Percentiles rank a stretch among this genome's conserved stretches.
phyloP scores from a whole-genome alignment of 1,139 yeast genomes.

The Pichia sp. region DNA sequence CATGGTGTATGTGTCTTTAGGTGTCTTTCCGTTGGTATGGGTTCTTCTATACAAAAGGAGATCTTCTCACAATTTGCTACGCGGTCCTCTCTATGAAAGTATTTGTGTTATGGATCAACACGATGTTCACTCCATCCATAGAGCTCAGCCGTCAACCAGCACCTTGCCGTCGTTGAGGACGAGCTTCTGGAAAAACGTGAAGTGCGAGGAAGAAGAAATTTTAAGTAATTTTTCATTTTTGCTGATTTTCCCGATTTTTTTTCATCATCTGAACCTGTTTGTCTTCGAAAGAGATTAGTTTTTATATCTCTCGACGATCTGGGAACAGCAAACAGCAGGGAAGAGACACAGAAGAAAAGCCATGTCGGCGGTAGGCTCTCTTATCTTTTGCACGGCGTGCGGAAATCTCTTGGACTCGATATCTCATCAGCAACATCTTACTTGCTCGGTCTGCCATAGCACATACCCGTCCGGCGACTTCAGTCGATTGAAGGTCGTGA shows the following conservation, averaged over 20 bases:
- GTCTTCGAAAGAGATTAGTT: background rate
- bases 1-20: conserved; percentile 5
- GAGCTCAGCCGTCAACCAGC: background rate
- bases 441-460: conserved; percentile 50
- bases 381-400: conserved; percentile 90
- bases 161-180: background rate
- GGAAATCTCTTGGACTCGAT: conserved; percentile 82
- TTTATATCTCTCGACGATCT: background rate
- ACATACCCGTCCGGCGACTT: conserved; percentile 56
- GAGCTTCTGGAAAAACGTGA: background rate
- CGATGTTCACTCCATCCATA: background rate
- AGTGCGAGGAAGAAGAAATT: background rate
- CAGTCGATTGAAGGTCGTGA: conserved; percentile 77
- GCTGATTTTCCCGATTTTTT: conserved; percentile 3
- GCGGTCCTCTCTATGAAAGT: background rate
- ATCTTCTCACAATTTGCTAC: background rate
- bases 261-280: background rate
- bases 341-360: background rate
- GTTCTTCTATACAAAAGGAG: background rate
- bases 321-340: no score
- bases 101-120: background rate
- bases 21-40: background rate
- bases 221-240: background rate
- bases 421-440: conserved; percentile 37
- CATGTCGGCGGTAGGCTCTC: conserved; percentile 94